These are phyloP conservation scores for Monilinia polystroma DNA, from an alignment of 2,329 filamentous ascomycete species.

Conservation along the genomic window DNA sequence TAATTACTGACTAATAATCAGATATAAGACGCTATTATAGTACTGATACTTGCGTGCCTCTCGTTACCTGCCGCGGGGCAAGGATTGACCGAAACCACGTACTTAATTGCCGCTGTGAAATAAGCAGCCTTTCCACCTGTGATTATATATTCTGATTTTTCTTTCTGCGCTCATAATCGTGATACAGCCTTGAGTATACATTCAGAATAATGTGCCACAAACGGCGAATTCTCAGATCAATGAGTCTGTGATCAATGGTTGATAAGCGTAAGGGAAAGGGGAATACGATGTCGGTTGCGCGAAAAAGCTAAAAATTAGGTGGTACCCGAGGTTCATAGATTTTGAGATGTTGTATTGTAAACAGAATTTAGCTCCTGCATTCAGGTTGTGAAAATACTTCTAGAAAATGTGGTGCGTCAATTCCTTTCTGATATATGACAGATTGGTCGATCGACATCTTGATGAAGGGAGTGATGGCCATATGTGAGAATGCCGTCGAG, in stretches of 20 bases:
- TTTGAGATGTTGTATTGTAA: constrained; percentile 35
- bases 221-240: constrained; percentile 40
- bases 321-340: constrained; percentile 41
- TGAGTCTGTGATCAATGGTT: constrained; percentile 41
- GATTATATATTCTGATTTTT: neutral
- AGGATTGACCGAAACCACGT: neutral
- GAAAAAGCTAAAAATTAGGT: constrained; percentile 47
- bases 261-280: constrained; percentile 47
- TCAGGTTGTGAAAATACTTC: constrained; percentile 25
- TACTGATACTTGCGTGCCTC: neutral
- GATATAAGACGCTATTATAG: neutral
- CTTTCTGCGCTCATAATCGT: neutral
- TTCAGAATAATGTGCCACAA: constrained; percentile 40
- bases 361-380: constrained; percentile 36
- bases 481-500: constrained; percentile 42
- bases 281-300: constrained; percentile 44
- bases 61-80: neutral
- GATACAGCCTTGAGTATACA: neutral
- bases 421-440: neutral
- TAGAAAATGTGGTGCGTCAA: neutral
- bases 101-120: neutral
- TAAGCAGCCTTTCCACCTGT: neutral
- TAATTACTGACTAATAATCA: no score
- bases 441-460: constrained; percentile 34
- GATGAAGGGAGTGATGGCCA: constrained; percentile 64